Conservation (phyloP, 495 filamentous ascomycete species). For the Daldinia caldariorum region DNA sequence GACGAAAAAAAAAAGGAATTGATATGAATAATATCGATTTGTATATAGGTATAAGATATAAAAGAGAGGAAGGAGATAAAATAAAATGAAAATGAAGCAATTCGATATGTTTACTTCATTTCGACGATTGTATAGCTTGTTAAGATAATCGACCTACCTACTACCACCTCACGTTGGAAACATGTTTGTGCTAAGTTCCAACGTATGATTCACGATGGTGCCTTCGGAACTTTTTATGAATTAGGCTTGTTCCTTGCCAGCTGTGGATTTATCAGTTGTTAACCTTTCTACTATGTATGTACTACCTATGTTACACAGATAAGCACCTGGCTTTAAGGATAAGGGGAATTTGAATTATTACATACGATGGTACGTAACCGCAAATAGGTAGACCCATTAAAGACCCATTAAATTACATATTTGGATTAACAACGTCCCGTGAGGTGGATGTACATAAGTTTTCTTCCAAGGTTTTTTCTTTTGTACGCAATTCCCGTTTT, state of each 20-base stretch:
- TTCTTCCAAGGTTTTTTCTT: constrained; percentile 11
- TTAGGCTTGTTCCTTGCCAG: neutral
- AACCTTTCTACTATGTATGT: neutral
- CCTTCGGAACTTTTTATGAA: neutral
- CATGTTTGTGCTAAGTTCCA: constrained; percentile 10
- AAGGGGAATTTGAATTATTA: neutral
- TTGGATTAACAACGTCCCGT: constrained; percentile 10
- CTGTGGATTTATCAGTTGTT: constrained; percentile 4
- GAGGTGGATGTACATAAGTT: neutral
- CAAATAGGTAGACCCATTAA: too few relatives aligned
- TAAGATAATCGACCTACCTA: constrained; percentile 23
- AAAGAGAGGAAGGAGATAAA: constrained; percentile 7
- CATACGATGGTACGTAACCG: too few relatives aligned
- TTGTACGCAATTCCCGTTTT: constrained; percentile 26
- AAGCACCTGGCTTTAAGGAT: constrained; percentile 2
- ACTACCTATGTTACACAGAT: constrained; percentile 1
- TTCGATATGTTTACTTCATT: constrained; percentile 23
- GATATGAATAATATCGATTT: neutral
- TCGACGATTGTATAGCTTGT: neutral
- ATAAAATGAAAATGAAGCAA: constrained; percentile 1
- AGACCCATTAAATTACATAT: constrained; percentile 3
- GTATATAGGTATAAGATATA: neutral
- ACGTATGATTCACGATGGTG: constrained; percentile 3
- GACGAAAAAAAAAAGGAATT: neutral
- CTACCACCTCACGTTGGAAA: constrained; percentile 12